Conservation (phyloP, 257 asterid species). For the Solanum commersonii region DNA sequence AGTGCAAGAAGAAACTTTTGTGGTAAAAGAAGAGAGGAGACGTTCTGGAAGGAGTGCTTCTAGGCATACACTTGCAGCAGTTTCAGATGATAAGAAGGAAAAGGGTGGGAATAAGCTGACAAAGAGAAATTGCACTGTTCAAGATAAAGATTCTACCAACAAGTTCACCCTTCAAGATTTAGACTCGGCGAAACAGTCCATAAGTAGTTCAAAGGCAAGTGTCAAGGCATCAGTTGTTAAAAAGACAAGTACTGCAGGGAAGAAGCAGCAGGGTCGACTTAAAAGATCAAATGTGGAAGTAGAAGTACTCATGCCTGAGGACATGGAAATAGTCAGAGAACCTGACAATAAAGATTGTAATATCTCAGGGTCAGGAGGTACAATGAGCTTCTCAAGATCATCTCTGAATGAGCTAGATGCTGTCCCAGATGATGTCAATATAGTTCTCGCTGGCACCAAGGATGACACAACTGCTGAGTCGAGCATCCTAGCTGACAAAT, state of each 20-base stretch:
- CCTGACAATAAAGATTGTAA: slow-evolving; percentile 1
- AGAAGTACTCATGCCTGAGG: slow-evolving; percentile 19
- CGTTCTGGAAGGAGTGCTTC: not conserved
- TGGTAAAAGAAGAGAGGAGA: not conserved
- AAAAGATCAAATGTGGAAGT: slow-evolving; percentile 2
- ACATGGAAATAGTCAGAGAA: slow-evolving; percentile 1
- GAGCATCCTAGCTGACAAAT: not conserved
- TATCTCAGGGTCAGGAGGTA: slow-evolving; percentile 14
- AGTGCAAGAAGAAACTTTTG: slow-evolving; percentile 8
- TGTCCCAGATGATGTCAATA: not conserved
- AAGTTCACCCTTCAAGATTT: not conserved
- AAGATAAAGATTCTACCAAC: not conserved
- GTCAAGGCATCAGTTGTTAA: slow-evolving; percentile 1
- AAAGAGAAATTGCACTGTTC: not conserved
- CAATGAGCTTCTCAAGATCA: slow-evolving; percentile 1
- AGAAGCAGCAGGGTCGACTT: slow-evolving; percentile 5
- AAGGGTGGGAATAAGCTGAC: not conserved
- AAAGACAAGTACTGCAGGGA: slow-evolving; percentile 4
- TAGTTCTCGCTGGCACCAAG: not conserved
- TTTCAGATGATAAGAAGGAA: not conserved
- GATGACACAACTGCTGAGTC: not conserved
- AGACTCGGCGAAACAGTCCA: slow-evolving; percentile 6
- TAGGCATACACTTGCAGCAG: not conserved
- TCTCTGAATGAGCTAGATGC: not conserved
- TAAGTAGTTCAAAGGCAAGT: slow-evolving; percentile 4